Conservation (phyloP, 2,329 filamentous ascomycete genomes). For the Sarocladiaceae sp. region DNA sequence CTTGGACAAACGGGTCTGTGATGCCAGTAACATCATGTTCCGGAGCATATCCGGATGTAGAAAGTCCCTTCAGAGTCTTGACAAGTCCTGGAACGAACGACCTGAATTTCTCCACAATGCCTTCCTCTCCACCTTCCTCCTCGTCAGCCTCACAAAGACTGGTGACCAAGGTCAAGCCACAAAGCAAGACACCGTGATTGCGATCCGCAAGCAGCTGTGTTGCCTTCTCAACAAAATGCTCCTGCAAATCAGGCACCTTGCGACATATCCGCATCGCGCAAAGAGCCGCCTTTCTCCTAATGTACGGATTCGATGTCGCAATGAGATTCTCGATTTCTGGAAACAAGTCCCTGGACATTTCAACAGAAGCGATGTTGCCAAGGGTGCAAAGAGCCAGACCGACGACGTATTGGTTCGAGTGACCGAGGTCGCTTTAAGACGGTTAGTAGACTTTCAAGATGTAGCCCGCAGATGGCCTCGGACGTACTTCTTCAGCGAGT, state of each 20-base stretch:
- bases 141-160: slow-evolving; percentile 95
- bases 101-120: slow-evolving; percentile 86
- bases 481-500: slow-evolving; percentile 86
- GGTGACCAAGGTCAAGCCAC: slow-evolving; percentile 83
- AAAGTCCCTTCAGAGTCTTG: slow-evolving; percentile 85
- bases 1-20: slow-evolving; percentile 94
- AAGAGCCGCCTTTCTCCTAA: slow-evolving; percentile 92
- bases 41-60: slow-evolving; percentile 92
- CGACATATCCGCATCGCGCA: slow-evolving; percentile 98
- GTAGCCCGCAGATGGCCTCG: background rate
- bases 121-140: slow-evolving; percentile 83
- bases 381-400: slow-evolving; percentile 93
- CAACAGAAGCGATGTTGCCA: slow-evolving; percentile 94
- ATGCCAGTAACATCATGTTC: slow-evolving; percentile 98
- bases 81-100: slow-evolving; percentile 81
- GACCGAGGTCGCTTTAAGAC: slow-evolving; percentile 74
- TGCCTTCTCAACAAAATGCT: slow-evolving; percentile 95
- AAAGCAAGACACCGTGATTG: slow-evolving; percentile 93
- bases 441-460: background rate
- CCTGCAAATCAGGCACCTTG: slow-evolving; percentile 94
- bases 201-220: slow-evolving; percentile 83
- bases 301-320: slow-evolving; percentile 95
- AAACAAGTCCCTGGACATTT: slow-evolving; percentile 98
- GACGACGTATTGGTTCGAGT: slow-evolving; percentile 98
- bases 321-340: slow-evolving; percentile 90